Evolutionary conservation across 2,329 filamentous ascomycete species (phyloP).

Genomic region (Lachnellula cervina): DNA sequence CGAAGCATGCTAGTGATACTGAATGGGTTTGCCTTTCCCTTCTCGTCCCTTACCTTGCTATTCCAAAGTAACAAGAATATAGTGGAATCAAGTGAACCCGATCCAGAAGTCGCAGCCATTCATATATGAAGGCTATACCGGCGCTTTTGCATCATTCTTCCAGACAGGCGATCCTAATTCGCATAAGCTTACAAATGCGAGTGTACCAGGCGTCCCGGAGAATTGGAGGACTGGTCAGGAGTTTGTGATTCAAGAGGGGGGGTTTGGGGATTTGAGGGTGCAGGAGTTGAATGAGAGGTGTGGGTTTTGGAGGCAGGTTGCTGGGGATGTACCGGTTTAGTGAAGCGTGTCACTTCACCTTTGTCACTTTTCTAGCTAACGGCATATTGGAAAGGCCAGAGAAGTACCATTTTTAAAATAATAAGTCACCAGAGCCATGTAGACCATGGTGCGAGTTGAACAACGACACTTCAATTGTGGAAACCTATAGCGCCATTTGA

Average conservation of each 20-base stretch:
- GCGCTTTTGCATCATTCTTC: slow-evolving; percentile 57
- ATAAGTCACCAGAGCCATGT: too few relatives aligned
- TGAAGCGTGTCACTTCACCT: too few relatives aligned
- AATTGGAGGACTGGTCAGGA: slow-evolving; percentile 35
- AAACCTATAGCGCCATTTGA: too few relatives aligned
- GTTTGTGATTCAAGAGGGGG: slow-evolving; percentile 45
- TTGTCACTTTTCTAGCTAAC: too few relatives aligned
- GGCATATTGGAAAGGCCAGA: too few relatives aligned
- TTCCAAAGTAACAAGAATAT: not conserved
- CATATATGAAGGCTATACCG: slow-evolving; percentile 52
- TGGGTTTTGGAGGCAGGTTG: slow-evolving; percentile 46
- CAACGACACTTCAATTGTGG: too few relatives aligned
- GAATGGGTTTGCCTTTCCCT: slow-evolving; percentile 41
- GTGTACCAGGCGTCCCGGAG: slow-evolving; percentile 41
- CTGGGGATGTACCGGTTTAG: slow-evolving; percentile 42
- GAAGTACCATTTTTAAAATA: too few relatives aligned
- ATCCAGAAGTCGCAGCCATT: slow-evolving; percentile 47
- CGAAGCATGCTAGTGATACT: slow-evolving; percentile 54
- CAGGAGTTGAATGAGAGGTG: slow-evolving; percentile 42
- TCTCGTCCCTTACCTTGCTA: not conserved
- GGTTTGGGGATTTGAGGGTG: slow-evolving; percentile 39
- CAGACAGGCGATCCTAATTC: slow-evolving; percentile 54
- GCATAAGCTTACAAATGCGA: slow-evolving; percentile 46
- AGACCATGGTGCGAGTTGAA: too few relatives aligned
- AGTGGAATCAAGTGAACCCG: slow-evolving; percentile 53